Conservation (phyloP, 2,329 filamentous ascomycete species). For the Coniochaeta pulveracea region DNA sequence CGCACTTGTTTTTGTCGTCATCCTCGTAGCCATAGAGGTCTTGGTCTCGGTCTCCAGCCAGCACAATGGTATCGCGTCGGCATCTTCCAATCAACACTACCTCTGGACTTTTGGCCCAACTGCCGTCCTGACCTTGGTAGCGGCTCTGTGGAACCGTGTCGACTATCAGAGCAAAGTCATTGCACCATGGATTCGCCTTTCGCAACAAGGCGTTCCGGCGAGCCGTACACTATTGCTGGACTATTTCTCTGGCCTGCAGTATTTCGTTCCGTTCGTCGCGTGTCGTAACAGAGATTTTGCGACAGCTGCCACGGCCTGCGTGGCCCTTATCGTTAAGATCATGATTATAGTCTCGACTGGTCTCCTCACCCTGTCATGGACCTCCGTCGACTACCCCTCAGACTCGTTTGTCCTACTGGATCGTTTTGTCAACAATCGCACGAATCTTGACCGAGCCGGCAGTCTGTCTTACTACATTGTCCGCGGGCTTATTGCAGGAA, state of each 20-base stretch:
- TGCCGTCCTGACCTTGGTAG: constrained; percentile 19
- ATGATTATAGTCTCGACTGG: constrained; percentile 23
- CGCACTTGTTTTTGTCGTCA: constrained; percentile 15
- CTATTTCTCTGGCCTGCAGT: constrained; percentile 18
- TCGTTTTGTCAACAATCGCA: no score
- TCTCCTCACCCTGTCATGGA: constrained; percentile 24
- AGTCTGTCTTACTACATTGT: no score
- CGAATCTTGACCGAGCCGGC: no score
- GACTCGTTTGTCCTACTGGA: no score
- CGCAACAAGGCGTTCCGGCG: constrained; percentile 15
- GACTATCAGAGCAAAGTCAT: constrained; percentile 25
- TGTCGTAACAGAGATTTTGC: constrained; percentile 21
- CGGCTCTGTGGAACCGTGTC: constrained; percentile 22
- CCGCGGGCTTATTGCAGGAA: constrained; percentile 19
- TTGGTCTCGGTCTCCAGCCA: constrained; percentile 18
- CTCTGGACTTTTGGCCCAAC: constrained; percentile 25
- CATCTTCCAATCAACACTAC: constrained; percentile 14
- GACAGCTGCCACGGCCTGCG: constrained; percentile 15
- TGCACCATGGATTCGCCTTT: constrained; percentile 25
- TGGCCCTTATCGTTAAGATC: constrained; percentile 20
- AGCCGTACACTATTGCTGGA: constrained; percentile 24
- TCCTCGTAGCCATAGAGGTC: constrained; percentile 18
- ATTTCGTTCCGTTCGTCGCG: constrained; percentile 17
- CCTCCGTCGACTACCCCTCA: no score
- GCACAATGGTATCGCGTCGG: constrained; percentile 18